Evolutionary conservation across 495 filamentous ascomycete species (phyloP).

Genomic region (Penicillium ucsense): DNA sequence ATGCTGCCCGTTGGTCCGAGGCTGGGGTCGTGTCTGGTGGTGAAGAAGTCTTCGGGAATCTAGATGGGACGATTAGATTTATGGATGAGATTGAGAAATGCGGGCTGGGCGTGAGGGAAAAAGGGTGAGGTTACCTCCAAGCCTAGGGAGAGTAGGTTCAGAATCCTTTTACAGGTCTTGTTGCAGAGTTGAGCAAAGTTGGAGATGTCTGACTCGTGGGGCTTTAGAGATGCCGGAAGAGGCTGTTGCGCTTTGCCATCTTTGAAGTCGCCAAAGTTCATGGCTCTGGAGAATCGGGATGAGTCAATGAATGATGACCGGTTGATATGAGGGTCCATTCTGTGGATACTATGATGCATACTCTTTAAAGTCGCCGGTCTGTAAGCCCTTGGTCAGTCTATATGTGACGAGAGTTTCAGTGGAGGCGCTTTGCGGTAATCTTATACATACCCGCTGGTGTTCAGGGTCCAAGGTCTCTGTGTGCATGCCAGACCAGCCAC

Average conservation of each 20-base stretch:
- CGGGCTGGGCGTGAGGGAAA: neutral
- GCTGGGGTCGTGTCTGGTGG: slow-evolving; percentile 53
- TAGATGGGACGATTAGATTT: slow-evolving; percentile 3
- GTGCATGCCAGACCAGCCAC: slow-evolving; percentile 85
- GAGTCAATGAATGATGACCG: too few species aligned
- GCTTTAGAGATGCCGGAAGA: slow-evolving; percentile 54
- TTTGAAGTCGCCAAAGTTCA: slow-evolving; percentile 81
- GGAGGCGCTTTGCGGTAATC: neutral
- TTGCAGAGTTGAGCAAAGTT: slow-evolving; percentile 63
- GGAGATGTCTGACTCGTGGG: slow-evolving; percentile 50
- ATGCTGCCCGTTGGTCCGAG: slow-evolving; percentile 58
- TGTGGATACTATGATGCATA: slow-evolving; percentile 20
- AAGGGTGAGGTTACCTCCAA: slow-evolving; percentile 40
- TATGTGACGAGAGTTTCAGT: neutral
- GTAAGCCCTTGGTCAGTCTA: slow-evolving; percentile 7
- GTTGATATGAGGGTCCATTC: neutral
- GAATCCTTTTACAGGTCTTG: slow-evolving; percentile 58
- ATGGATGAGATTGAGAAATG: neutral
- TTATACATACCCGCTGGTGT: slow-evolving; percentile 57
- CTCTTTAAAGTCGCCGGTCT: slow-evolving; percentile 94
- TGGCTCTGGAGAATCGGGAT: slow-evolving; percentile 48
- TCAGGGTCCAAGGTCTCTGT: slow-evolving; percentile 79
- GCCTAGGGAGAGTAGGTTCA: slow-evolving; percentile 66
- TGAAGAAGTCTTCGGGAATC: slow-evolving; percentile 59
- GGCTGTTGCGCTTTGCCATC: slow-evolving; percentile 70